Conservation (phyloP, 352 stramenopile species). For the Phytophthora ohioensis region DNA sequence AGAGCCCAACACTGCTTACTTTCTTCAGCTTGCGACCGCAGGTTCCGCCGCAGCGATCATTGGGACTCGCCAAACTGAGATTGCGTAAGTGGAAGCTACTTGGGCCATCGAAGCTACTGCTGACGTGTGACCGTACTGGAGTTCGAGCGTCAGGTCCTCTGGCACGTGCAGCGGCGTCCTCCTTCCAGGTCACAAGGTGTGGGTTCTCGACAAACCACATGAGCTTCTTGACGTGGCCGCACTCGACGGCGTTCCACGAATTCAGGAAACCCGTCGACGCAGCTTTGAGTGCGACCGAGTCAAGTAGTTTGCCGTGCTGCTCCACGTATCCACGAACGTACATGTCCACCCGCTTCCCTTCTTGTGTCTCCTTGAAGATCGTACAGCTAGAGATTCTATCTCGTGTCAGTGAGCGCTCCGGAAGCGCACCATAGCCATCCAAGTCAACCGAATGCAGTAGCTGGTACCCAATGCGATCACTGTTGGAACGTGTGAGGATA, state of each 20-base stretch:
- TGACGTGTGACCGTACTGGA: conserved; percentile 13
- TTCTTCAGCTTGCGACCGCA: conserved; percentile 46
- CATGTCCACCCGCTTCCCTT: conserved; percentile 43
- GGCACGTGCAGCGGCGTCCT: conserved; percentile 25
- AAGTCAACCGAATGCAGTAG: conserved; percentile 58
- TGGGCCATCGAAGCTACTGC: conserved; percentile 17
- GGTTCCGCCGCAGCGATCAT: conserved; percentile 36
- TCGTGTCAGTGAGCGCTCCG: conserved; percentile 39
- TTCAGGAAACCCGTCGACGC: conserved; percentile 58
- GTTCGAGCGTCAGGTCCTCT: conserved; percentile 9
- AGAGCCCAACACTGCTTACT: conserved; percentile 43
- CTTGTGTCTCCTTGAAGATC: conserved; percentile 44
- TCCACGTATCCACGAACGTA: conserved; percentile 54
- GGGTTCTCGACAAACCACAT: conserved; percentile 54
- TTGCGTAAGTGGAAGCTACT: conserved; percentile 32
- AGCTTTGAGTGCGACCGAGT: conserved; percentile 47
- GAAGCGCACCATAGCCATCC: conserved; percentile 33
- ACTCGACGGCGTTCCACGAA: conserved; percentile 60
- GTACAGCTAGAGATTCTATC: conserved; percentile 53
- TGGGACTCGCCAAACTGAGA: conserved; percentile 16
- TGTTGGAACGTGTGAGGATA: conserved; percentile 36
- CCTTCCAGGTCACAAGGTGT: conserved; percentile 36
- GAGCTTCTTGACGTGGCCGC: conserved; percentile 57
- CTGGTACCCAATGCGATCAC: conserved; percentile 46
- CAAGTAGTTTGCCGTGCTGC: conserved; percentile 49